phyloP scores from a whole-genome alignment of 139 green algal species.

The Dunaliella sp. region DNA sequence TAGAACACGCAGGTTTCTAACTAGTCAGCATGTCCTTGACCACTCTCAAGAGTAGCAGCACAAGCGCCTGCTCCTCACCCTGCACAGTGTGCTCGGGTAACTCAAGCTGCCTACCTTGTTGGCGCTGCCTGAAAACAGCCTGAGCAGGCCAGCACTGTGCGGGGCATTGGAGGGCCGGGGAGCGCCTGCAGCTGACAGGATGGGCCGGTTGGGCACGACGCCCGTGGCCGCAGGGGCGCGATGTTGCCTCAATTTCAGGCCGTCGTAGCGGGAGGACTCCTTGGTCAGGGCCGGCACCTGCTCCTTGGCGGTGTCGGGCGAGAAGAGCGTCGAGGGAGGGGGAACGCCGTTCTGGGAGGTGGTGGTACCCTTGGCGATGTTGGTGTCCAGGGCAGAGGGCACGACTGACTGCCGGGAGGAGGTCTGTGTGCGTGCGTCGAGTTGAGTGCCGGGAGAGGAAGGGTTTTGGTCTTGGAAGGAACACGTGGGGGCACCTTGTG shows the following conservation, averaged over 20 bases:
- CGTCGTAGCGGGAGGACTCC: background rate
- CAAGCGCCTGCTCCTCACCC: too few species aligned
- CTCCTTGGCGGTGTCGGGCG: background rate
- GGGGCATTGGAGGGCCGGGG: background rate
- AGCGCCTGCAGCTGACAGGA: conserved; percentile 22
- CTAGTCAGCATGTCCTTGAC: too few species aligned
- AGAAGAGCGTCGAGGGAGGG: background rate
- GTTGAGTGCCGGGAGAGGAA: background rate
- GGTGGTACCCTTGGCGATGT: too few species aligned
- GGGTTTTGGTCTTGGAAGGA: background rate
- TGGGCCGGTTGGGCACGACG: conserved; percentile 25
- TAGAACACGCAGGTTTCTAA: too few species aligned
- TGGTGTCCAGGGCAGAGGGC: background rate
- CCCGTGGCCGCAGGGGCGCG: background rate
- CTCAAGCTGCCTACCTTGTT: too few species aligned
- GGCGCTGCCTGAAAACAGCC: conserved; percentile 2
- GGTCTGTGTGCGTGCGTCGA: background rate
- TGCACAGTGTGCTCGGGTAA: too few species aligned
- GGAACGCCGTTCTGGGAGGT: background rate
- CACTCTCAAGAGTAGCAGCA: background rate
- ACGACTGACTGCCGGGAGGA: background rate
- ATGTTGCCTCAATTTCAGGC: background rate
- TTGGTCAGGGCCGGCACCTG: background rate
- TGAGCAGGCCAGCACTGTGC: background rate
- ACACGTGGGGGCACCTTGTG: too few species aligned